Percentiles rank a stretch among this genome's conserved stretches.
Conservation (phyloP, 164 flowering plant genomes). For the Saururus chinensis region DNA sequence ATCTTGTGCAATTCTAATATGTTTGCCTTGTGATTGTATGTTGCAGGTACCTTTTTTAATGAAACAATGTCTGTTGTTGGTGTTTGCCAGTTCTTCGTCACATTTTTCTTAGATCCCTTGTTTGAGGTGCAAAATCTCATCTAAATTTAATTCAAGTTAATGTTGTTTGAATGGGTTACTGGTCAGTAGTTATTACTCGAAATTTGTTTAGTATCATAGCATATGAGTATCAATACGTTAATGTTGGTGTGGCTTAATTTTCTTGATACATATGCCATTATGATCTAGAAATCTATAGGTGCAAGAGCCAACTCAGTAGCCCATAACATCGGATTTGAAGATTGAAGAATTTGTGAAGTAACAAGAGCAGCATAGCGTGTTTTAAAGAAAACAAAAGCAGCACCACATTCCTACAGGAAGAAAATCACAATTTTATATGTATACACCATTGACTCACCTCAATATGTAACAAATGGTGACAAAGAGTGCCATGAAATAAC, state of each 20-base stretch:
- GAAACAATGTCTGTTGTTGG: constrained; percentile 59
- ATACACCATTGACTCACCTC: not conserved
- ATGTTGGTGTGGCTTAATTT: too few relatives aligned
- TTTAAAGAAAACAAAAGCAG: constrained; percentile 90
- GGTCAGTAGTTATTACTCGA: too few relatives aligned
- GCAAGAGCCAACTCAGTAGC: constrained; percentile 86
- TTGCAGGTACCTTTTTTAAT: constrained; percentile 50
- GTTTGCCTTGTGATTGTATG: not conserved
- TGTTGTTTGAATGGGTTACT: too few relatives aligned
- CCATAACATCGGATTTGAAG: constrained; percentile 90
- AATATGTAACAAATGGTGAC: too few relatives aligned
- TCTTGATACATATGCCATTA: too few relatives aligned
- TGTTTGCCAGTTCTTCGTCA: constrained; percentile 70
- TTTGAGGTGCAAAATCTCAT: constrained; percentile 53
- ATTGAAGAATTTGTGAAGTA: constrained; percentile 62
- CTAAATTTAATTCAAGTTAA: too few relatives aligned
- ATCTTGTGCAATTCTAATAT: not conserved
- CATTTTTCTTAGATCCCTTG: constrained; percentile 93
- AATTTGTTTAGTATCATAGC: too few relatives aligned
- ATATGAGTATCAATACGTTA: too few relatives aligned
- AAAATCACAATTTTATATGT: not conserved
- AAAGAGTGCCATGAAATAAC: too few relatives aligned
- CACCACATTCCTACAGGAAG: constrained; percentile 60
- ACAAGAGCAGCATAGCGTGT: constrained; percentile 74
- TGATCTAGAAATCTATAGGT: constrained; percentile 79